Evolutionary conservation across 495 filamentous ascomycete genomes (phyloP).

Genomic region (Tuber magnatum): DNA sequence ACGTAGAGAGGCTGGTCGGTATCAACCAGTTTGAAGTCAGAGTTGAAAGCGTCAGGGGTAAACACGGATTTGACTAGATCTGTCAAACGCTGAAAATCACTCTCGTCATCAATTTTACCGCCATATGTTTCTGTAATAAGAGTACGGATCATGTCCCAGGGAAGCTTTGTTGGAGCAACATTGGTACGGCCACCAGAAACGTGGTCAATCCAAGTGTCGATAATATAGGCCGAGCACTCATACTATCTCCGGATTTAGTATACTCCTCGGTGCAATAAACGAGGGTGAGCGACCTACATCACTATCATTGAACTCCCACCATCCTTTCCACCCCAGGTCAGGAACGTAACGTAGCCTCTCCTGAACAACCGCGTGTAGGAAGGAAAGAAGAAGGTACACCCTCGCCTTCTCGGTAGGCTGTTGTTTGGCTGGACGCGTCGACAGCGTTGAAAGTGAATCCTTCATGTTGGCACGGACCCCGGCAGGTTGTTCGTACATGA

Average conservation of each 20-base stretch:
- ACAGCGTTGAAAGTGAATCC: conserved; percentile 80
- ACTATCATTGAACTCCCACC: conserved; percentile 99
- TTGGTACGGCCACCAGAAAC: conserved; percentile 80
- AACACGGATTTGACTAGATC: conserved; percentile 67
- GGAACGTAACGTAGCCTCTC: conserved; percentile 93
- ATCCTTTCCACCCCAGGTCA: conserved; percentile 92
- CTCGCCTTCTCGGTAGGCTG: conserved; percentile 84
- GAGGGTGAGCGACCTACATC: conserved; percentile 61
- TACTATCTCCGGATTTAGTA: conserved; percentile 56
- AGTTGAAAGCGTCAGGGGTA: conserved; percentile 81
- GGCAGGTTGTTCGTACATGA: conserved; percentile 98
- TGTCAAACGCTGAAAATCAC: conserved; percentile 68
- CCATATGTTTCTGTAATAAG: conserved; percentile 92
- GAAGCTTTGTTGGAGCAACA: conserved; percentile 83
- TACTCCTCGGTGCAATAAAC: conserved; percentile 14
- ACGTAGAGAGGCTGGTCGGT: conserved; percentile 60
- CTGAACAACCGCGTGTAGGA: conserved; percentile 93
- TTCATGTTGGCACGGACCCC: conserved; percentile 98
- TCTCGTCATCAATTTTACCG: conserved; percentile 90
- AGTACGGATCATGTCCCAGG: conserved; percentile 93
- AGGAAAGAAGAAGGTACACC: conserved; percentile 83
- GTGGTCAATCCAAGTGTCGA: conserved; percentile 87
- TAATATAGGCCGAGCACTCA: conserved; percentile 91
- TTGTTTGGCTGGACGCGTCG: conserved; percentile 62
- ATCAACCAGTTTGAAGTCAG: conserved; percentile 76